Evolutionary conservation across 306 rosid species (phyloP), one percentile per base, ranked within the genome.

Genomic region (Boehmeria nivea): DNA sequence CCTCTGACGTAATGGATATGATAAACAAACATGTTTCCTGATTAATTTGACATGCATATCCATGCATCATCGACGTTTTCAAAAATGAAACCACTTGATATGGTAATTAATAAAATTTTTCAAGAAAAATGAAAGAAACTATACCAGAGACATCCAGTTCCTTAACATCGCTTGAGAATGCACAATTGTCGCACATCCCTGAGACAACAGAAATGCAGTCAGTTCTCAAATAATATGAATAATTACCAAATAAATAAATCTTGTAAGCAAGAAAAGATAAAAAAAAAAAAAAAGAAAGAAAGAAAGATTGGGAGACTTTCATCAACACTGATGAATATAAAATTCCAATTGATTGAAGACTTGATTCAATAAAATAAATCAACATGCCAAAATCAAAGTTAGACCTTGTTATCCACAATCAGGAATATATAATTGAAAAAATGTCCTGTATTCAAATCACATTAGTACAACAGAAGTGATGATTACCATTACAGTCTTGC

Each of bases 151-250:
- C 87, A 40, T 90, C 95, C 69, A 86, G 47, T 78, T 83, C 86
- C 68, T 74, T 82, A 72, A 80, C 83, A 60, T 80, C 91, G 47
- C 63, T 74, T 62, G 97, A 71, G 51, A 80, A 75, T 56, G 88
- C 86, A 78, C 95, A 86, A 58, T 63, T 79, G 85, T 90, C 97
- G 14, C 97, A 90, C 95, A 86, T 86, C 72, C 90, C 95, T 86
- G 83, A 45, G 60, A 68, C 54, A 61, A 49, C 45, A 52, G 40
- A 45, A 37, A 43, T 63, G 45, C 17, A n/a, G 5, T 40, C 45
- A 11, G 21, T 43, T 55, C 43, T 21, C 16, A 54, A 24, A 28
- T 31, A 39, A 68, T 56, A 13, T 22, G n/a, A n/a, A n/a, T n/a
- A n/a, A n/a, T n/a, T 48, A n/a, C 7, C 37, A 6, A 9, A n/a